Conservation (phyloP, 345 rosid genomes). For the Rhodomyrtus tomentosa region DNA sequence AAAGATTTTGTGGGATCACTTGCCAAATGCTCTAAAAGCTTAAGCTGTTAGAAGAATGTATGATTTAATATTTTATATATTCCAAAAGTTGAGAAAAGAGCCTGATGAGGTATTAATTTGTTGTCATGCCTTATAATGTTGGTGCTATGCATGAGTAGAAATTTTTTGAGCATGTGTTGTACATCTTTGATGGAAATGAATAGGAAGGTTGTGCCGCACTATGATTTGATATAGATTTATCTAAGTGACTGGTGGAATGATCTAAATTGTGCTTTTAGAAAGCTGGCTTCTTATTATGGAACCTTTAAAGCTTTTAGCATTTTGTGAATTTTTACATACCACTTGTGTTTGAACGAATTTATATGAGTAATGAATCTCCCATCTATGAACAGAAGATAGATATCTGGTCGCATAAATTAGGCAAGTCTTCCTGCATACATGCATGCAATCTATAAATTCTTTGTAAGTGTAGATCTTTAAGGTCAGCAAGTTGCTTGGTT, state of each 20-base stretch:
- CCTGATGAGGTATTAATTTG: slow-evolving; percentile 77
- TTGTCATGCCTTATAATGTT: neutral
- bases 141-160: neutral
- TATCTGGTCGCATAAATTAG: neutral
- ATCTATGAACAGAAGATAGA: neutral
- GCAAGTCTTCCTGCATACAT: neutral
- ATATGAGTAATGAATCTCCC: neutral
- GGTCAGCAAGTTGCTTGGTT: neutral
- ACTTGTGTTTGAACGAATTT: neutral
- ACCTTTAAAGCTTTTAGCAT: neutral
- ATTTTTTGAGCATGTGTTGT: neutral
- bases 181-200: neutral
- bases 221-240: neutral
- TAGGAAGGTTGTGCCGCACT: neutral
- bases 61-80: no score
- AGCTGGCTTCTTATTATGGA: neutral
- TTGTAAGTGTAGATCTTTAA: neutral
- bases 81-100: slow-evolving; percentile 86
- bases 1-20: no score
- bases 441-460: neutral
- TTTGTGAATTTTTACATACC: neutral
- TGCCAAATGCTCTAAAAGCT: no score
- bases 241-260: neutral
- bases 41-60: no score
- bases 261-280: neutral